Evolutionary conservation across 148 eudicot species (phyloP).

Genomic region (Spergularia bocconei): DNA sequence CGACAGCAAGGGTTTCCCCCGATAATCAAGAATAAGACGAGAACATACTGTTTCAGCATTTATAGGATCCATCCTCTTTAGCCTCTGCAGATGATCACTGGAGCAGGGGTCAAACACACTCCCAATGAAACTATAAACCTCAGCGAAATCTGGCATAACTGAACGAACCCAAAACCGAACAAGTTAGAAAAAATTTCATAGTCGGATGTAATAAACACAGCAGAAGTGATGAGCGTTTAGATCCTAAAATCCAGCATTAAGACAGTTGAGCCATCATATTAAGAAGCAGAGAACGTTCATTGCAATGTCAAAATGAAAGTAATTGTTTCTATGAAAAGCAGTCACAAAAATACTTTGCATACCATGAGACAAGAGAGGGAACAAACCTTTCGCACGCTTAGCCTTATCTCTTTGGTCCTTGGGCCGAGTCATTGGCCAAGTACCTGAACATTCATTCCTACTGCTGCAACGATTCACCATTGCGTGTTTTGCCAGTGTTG

Average conservation of each 20-base stretch:
- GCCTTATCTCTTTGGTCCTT: constrained; percentile 13
- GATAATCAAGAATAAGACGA: neutral
- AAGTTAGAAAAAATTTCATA: neutral
- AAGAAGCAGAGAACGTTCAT: constrained; percentile 9
- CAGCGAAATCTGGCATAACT: constrained; percentile 81
- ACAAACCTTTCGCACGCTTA: constrained; percentile 34
- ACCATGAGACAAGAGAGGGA: neutral
- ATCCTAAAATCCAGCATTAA: neutral
- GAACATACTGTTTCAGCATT: constrained; percentile 69
- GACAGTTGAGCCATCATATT: neutral
- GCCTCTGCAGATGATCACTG: constrained; percentile 56
- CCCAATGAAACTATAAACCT: constrained; percentile 82
- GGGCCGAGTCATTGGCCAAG: constrained; percentile 21
- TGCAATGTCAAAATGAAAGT: neutral
- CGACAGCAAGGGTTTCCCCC: neutral
- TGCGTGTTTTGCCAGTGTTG: constrained; percentile 15
- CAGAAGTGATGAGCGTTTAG: neutral
- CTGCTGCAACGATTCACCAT: constrained; percentile 39
- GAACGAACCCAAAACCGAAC: constrained; percentile 18
- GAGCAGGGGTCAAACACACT: constrained; percentile 75
- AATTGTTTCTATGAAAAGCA: neutral
- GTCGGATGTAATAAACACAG: neutral
- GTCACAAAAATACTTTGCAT: neutral
- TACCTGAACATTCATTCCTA: constrained; percentile 32
- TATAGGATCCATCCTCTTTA: constrained; percentile 80